Evolutionary conservation across 371 early-diverging fungal species (phyloP).

Genomic region (Mortierella sp.): DNA sequence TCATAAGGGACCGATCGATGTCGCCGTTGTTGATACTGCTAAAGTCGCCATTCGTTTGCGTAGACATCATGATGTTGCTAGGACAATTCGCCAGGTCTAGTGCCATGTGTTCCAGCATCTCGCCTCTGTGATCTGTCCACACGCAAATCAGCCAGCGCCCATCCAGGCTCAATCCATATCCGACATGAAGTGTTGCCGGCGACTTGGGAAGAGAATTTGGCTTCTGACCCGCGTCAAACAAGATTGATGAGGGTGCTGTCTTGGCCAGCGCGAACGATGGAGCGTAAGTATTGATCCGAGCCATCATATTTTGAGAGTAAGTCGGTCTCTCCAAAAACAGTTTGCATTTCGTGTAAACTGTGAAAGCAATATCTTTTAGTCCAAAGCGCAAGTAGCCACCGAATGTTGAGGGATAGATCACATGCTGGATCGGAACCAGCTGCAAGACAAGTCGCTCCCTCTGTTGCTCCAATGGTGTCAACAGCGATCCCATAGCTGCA

Average conservation of each 20-base stretch:
- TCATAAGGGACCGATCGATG: neutral
- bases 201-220: conserved; percentile 50
- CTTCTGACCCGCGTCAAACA: conserved; percentile 54
- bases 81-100: conserved; percentile 28
- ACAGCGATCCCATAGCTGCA: conserved; percentile 32
- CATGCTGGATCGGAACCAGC: conserved; percentile 71
- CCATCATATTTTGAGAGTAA: conserved; percentile 37
- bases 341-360: conserved; percentile 70
- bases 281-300: conserved; percentile 60
- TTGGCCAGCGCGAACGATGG: conserved; percentile 69
- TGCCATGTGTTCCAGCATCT: conserved; percentile 62
- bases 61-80: neutral
- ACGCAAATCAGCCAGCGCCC: conserved; percentile 68
- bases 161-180: conserved; percentile 71
- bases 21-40: neutral
- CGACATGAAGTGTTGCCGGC: conserved; percentile 62
- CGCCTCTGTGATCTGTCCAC: conserved; percentile 73
- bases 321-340: conserved; percentile 55
- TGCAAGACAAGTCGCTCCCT: conserved; percentile 65
- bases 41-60: neutral
- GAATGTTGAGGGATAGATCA: conserved; percentile 64
- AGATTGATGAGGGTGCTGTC: conserved; percentile 57
- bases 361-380: conserved; percentile 72
- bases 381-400: conserved; percentile 70
- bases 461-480: conserved; percentile 45